phyloP scores from a whole-genome alignment of 352 stramenopile species.

The Pythium aristosporum region DNA sequence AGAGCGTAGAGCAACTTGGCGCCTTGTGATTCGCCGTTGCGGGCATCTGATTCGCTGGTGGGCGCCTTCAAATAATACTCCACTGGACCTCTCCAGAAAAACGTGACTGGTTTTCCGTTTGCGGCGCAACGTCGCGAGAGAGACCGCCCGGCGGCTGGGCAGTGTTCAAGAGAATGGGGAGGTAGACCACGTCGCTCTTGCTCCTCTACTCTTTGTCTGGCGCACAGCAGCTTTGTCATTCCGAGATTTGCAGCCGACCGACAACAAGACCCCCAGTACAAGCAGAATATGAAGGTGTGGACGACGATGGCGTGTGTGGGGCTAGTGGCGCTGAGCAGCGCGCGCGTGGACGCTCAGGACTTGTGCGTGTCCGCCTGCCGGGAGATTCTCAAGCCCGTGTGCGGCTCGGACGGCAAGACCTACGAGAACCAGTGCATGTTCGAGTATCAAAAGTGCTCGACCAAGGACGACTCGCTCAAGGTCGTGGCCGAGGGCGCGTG shows the following conservation, averaged over 20 bases:
- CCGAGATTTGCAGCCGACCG: slow-evolving; percentile 5
- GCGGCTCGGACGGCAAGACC: slow-evolving; percentile 29
- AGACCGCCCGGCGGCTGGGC: neutral
- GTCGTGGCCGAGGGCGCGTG: slow-evolving; percentile 21
- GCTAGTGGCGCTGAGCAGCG: slow-evolving; percentile 5
- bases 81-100: neutral
- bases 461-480: slow-evolving; percentile 24
- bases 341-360: slow-evolving; percentile 2
- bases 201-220: neutral
- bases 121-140: neutral
- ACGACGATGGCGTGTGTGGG: slow-evolving; percentile 10
- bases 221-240: slow-evolving; percentile 11
- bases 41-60: slow-evolving; percentile 21
- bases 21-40: slow-evolving; percentile 4
- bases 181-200: neutral
- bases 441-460: slow-evolving; percentile 28
- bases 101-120: neutral
- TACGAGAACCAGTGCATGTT: slow-evolving; percentile 32
- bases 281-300: slow-evolving; percentile 22
- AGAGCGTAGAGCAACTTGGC: slow-evolving; percentile 14
- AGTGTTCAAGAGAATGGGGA: neutral
- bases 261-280: neutral
- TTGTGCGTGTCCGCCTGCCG: slow-evolving; percentile 20
- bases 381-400: slow-evolving; percentile 32
- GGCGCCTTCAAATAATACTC: slow-evolving; percentile 9